Base-by-base conservation (phyloP, 2,329 filamentous ascomycete genomes). In the Exophiala viscosa region DNA sequence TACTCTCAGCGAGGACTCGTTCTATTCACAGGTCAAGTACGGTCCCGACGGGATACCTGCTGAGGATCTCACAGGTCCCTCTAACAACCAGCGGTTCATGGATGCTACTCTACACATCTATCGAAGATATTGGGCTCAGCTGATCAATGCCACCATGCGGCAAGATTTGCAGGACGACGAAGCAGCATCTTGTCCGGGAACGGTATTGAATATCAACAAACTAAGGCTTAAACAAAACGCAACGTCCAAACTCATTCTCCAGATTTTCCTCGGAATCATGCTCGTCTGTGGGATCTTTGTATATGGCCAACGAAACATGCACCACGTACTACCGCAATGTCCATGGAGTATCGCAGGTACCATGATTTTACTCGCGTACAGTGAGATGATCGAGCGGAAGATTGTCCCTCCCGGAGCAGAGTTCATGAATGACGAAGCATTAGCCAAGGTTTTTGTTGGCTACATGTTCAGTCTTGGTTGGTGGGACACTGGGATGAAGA, bases 301-400 rank as follows among this genome's bases (percentile, higher is more conserved):
- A 23, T 47, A 51, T 39, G 13, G 15, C 34, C 10, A 20, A 17
- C 18, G 48, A 42, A 48, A 50, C 13, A 54, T 55, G 31, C 54
- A 45, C 32, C 35, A 44, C 10, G 35, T 59, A 23, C 54, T 60
- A 2, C 54, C 50, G 23, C 44, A 41, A 20, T 45, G 45, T 42
- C 58, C 58, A 3, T 50, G 45, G 17, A 48, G 47, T 17, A 57
- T 59, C 34, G 56, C 54, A n/a, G 57, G 50, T 5, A 52, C 45
- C 10, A 57, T 57, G 56, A 44, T 40, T 20, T 44, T 60, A 31
- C 39, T 60, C 13, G 58, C 58, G 9, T 53, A 54, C 28, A 56
- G 55, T 36, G 52, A 58, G 41, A 49, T 31, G 33, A 51, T 42
- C 17, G 49, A 42, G 13, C 6, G 35, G 34, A 38, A 35, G 44